Conservation (phyloP, 352 stramenopile species). For the Phytophthora idaei region DNA sequence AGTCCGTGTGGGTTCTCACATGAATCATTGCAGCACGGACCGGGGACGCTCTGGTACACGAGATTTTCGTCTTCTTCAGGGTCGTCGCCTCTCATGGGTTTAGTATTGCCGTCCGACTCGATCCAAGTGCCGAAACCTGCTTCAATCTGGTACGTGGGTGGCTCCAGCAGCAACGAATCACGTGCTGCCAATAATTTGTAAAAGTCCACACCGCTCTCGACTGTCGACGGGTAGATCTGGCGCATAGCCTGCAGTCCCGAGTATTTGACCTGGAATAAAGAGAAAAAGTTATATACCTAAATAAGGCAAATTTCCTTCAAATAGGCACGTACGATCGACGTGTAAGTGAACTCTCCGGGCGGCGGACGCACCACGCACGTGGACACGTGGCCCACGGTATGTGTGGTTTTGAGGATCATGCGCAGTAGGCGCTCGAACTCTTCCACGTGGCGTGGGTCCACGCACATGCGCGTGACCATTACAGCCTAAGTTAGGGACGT, state of each 20-base stretch:
- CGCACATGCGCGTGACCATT: constrained; percentile 84
- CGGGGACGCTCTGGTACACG: constrained; percentile 78
- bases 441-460: constrained; percentile 73
- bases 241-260: constrained; percentile 72
- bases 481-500: constrained; percentile 49
- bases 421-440: constrained; percentile 82
- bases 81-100: constrained; percentile 77
- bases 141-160: constrained; percentile 86
- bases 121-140: constrained; percentile 86
- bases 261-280: constrained; percentile 71
- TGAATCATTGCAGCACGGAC: constrained; percentile 81
- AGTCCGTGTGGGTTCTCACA: constrained; percentile 84
- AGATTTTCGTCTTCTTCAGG: constrained; percentile 66
- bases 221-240: constrained; percentile 73
- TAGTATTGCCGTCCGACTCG: constrained; percentile 80
- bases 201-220: constrained; percentile 73
- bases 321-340: constrained; percentile 68
- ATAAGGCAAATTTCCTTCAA: constrained; percentile 2
- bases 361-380: constrained; percentile 82
- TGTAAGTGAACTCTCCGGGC: constrained; percentile 79
- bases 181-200: constrained; percentile 79
- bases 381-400: constrained; percentile 80
- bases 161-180: constrained; percentile 78
- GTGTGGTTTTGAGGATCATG: constrained; percentile 82
- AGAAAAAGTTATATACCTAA: constrained; percentile 10